phyloP scores from a whole-genome alignment of 78 protist species.

The Dictyostelium intermedium region DNA sequence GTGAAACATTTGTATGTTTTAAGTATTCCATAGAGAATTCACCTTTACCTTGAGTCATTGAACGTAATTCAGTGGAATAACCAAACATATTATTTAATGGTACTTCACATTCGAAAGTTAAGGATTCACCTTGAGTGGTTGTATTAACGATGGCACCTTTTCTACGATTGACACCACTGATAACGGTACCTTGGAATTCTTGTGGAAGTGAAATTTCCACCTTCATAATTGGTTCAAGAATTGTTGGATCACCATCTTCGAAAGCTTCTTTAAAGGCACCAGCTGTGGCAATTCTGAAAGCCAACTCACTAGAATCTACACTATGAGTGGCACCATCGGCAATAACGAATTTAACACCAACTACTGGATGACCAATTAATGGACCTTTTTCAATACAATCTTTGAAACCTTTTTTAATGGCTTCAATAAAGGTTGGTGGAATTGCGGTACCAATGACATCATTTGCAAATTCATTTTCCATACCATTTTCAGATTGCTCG shows the following conservation, averaged over 20 bases:
- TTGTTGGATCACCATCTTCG: constrained; percentile 66
- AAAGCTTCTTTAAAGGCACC: constrained; percentile 83
- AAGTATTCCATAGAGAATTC: constrained; percentile 81
- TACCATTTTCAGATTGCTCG: constrained; percentile 83
- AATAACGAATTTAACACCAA: constrained; percentile 89
- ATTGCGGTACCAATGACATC: constrained; percentile 89
- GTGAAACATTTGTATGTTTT: constrained; percentile 55
- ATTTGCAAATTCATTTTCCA: constrained; percentile 80
- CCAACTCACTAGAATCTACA: constrained; percentile 96
- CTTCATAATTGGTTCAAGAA: constrained; percentile 96
- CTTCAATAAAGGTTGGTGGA: constrained; percentile 91
- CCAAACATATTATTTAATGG: constrained; percentile 97
- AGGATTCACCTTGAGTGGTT: constrained; percentile 33
- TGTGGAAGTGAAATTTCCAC: constrained; percentile 91
- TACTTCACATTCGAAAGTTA: constrained; percentile 84
- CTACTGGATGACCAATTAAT: constrained; percentile 89
- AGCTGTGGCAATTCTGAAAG: constrained; percentile 92
- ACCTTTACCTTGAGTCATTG: constrained; percentile 92
- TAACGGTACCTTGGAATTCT: constrained; percentile 92
- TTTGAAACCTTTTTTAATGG: constrained; percentile 86
- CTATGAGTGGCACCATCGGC: constrained; percentile 88
- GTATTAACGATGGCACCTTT: constrained; percentile 83
- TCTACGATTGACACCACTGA: constrained; percentile 82
- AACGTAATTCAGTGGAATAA: constrained; percentile 93
- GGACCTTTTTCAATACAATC: constrained; percentile 87